phyloP scores from a whole-genome alignment of 352 stramenopile species.

The Globisporangium paddicum region DNA sequence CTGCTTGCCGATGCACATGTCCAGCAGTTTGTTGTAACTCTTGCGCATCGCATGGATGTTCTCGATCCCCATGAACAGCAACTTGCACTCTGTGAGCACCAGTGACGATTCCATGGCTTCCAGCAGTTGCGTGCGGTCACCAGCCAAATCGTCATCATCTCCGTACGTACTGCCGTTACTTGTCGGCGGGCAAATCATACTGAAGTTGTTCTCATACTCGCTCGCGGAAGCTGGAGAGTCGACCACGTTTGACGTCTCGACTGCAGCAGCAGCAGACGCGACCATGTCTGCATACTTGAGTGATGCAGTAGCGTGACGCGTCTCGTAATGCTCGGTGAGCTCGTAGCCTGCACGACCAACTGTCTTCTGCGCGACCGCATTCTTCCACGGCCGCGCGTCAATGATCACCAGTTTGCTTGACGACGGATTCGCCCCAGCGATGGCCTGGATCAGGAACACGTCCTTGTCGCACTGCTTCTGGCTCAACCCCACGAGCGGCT shows the following conservation, averaged over 20 bases:
- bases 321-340: conserved; percentile 82
- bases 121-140: conserved; percentile 21
- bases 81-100: conserved; percentile 72
- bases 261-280: conserved; percentile 19
- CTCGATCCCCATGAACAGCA: conserved; percentile 90
- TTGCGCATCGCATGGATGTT: conserved; percentile 93
- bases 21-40: conserved; percentile 70
- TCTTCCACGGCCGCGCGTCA: conserved; percentile 87
- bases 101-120: conserved; percentile 45
- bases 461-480: conserved; percentile 85
- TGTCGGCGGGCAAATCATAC: conserved; percentile 1
- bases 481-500: conserved; percentile 77
- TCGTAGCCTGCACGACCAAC: conserved; percentile 87
- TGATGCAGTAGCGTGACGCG: conserved; percentile 46
- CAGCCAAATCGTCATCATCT: conserved; percentile 18
- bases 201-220: conserved; percentile 7
- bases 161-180: conserved; percentile 14
- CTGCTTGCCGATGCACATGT: conserved; percentile 57
- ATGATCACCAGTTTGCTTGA: conserved; percentile 87
- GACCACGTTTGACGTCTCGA: conserved; percentile 18
- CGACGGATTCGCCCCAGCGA: conserved; percentile 69
- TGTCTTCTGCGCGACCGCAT: conserved; percentile 88
- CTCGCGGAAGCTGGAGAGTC: conserved; percentile 10
- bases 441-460: conserved; percentile 78
- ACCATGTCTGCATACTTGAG: conserved; percentile 68